These are phyloP conservation scores for Candida coquimbonensis DNA, from an alignment of 805 yeast genomes.

Conservation along the genomic window DNA sequence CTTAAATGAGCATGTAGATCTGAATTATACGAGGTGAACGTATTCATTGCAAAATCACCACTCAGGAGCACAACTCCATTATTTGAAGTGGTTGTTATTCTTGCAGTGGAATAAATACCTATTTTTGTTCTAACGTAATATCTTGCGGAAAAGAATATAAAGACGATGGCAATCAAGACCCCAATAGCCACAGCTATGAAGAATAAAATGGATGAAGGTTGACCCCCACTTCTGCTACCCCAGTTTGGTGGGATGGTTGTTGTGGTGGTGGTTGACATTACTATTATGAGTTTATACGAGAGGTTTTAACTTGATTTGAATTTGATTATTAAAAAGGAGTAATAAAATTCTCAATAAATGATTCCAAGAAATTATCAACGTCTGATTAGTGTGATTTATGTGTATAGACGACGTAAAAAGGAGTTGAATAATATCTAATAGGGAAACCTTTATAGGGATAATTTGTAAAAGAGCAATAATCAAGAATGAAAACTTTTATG, in stretches of 20 bases:
- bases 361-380: too few relatives aligned
- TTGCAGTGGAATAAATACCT: conserved; percentile 37
- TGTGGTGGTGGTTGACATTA: too few relatives aligned
- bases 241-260: background rate
- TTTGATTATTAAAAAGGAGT: too few relatives aligned
- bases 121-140: conserved; percentile 51
- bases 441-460: too few relatives aligned
- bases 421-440: too few relatives aligned
- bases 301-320: too few relatives aligned
- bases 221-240: conserved; percentile 6
- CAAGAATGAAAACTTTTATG: too few relatives aligned
- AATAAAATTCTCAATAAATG: too few relatives aligned
- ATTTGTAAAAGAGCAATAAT: too few relatives aligned
- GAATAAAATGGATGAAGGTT: conserved; percentile 58
- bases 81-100: conserved; percentile 13
- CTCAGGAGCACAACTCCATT: conserved; percentile 16
- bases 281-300: too few relatives aligned
- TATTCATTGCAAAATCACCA: conserved; percentile 20
- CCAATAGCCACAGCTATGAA: conserved; percentile 60
- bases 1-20: conserved; percentile 9
- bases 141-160: conserved; percentile 53
- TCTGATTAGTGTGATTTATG: too few relatives aligned
- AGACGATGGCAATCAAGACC: conserved; percentile 45
- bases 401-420: too few relatives aligned
- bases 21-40: conserved; percentile 14